These are phyloP conservation scores for Stagonosporopsis rhizophila DNA, from an alignment of 2,329 filamentous ascomycete genomes.

Conservation along the genomic window DNA sequence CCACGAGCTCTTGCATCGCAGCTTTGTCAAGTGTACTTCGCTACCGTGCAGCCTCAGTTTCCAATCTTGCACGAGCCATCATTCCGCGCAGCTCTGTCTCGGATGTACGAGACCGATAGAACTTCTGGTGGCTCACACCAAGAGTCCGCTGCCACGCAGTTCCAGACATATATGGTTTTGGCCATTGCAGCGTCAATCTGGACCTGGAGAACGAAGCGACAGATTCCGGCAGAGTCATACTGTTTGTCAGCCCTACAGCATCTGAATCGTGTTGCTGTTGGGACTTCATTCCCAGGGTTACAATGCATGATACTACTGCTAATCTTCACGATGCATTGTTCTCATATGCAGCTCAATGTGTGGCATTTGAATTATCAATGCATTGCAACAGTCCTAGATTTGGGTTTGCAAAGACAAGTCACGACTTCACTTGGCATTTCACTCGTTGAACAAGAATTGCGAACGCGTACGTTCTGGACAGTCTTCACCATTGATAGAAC, in stretches of 20 bases:
- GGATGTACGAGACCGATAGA: slow-evolving; percentile 26
- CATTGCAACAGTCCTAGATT: slow-evolving; percentile 58
- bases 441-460: slow-evolving; percentile 60
- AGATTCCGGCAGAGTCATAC: slow-evolving; percentile 58
- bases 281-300: slow-evolving; percentile 58
- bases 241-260: slow-evolving; percentile 57
- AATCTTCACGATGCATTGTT: slow-evolving; percentile 61
- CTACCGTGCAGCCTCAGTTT: slow-evolving; percentile 57
- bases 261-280: slow-evolving; percentile 56
- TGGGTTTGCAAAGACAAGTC: slow-evolving; percentile 61
- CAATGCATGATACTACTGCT: slow-evolving; percentile 58
- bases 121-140: not conserved
- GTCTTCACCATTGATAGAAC: slow-evolving; percentile 61
- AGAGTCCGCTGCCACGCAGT: not conserved
- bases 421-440: slow-evolving; percentile 54
- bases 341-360: slow-evolving; percentile 57
- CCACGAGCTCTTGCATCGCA: slow-evolving; percentile 49
- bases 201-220: slow-evolving; percentile 53
- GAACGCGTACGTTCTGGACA: slow-evolving; percentile 64
- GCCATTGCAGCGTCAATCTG: slow-evolving; percentile 58
- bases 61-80: slow-evolving; percentile 59
- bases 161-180: slow-evolving; percentile 57
- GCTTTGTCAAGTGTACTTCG: slow-evolving; percentile 58
- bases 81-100: slow-evolving; percentile 6
- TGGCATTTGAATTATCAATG: slow-evolving; percentile 66